Percentiles rank a stretch among this genome's conserved stretches.
Evolutionary conservation across 257 asterid species (phyloP).

Genomic region (Jasminum sambac): DNA sequence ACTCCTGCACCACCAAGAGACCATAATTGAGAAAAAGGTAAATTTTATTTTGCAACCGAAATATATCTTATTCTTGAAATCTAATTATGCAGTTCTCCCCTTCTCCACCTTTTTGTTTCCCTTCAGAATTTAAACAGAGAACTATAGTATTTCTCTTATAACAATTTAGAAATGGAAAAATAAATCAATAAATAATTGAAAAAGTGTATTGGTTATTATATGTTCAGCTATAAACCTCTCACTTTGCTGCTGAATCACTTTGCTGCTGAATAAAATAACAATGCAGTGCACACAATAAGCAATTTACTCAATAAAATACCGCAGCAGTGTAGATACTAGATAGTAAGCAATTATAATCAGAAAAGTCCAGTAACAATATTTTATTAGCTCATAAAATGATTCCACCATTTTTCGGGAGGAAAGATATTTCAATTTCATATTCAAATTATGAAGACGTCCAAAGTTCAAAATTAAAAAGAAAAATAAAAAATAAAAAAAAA

Average conservation of each 20-base stretch:
- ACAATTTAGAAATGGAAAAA: not conserved
- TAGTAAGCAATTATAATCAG: not conserved
- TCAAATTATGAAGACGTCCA: not conserved
- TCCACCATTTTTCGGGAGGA: not conserved
- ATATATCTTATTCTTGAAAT: constrained; percentile 2
- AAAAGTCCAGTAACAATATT: not conserved
- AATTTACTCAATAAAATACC: not conserved
- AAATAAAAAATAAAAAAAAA: not conserved
- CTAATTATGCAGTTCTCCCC: not conserved
- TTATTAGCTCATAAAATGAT: not conserved
- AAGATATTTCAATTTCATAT: not conserved
- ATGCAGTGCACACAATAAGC: no score
- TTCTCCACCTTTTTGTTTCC: not conserved
- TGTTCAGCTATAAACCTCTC: not conserved
- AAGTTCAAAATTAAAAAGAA: not conserved
- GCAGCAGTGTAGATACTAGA: not conserved
- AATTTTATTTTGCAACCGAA: not conserved
- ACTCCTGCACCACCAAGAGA: constrained; percentile 51
- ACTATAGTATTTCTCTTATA: not conserved
- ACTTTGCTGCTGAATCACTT: not conserved
- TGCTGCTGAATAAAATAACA: not conserved
- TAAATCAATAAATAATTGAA: not conserved
- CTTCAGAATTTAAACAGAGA: not conserved
- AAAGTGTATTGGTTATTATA: not conserved
- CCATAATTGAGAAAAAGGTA: not conserved